Conservation (phyloP, 148 eudicot genomes). For the Spergularia bocconei region DNA sequence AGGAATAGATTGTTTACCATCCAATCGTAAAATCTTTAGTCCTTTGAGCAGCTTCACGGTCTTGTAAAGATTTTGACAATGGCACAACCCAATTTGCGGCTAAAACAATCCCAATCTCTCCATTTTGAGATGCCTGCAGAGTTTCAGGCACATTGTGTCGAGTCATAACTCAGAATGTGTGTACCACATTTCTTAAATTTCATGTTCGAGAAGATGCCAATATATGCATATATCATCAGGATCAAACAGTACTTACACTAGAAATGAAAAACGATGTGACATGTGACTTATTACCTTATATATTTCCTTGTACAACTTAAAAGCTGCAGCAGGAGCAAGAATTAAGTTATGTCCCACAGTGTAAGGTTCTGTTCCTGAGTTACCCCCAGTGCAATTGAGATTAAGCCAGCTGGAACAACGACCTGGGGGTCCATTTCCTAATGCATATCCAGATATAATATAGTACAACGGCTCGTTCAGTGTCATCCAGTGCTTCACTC, state of each 20-base stretch:
- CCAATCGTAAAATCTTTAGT: constrained; percentile 32
- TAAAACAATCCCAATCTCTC: constrained; percentile 31
- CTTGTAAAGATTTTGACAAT: constrained; percentile 18
- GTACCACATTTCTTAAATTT: not conserved
- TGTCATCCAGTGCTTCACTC: constrained; percentile 42
- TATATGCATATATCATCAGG: not conserved
- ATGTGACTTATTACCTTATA: constrained; percentile 28
- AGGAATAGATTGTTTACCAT: constrained; percentile 22
- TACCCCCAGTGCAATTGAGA: constrained; percentile 34
- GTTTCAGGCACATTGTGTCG: not conserved
- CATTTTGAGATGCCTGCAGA: constrained; percentile 36
- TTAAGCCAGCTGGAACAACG: constrained; percentile 37
- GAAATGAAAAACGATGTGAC: not conserved
- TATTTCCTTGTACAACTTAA: constrained; percentile 29
- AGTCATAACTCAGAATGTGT: not conserved
- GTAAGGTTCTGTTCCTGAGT: constrained; percentile 41
- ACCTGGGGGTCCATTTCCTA: constrained; percentile 28
- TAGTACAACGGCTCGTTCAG: constrained; percentile 32
- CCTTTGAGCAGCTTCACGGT: constrained; percentile 31
- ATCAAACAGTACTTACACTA: not conserved
- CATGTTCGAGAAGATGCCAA: not conserved
- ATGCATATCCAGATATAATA: constrained; percentile 27
- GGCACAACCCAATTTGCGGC: constrained; percentile 32
- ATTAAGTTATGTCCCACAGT: constrained; percentile 32
- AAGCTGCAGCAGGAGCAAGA: constrained; percentile 37